phyloP scores from a whole-genome alignment of 2,329 filamentous ascomycete genomes.

The Rutstroemia sp. region DNA sequence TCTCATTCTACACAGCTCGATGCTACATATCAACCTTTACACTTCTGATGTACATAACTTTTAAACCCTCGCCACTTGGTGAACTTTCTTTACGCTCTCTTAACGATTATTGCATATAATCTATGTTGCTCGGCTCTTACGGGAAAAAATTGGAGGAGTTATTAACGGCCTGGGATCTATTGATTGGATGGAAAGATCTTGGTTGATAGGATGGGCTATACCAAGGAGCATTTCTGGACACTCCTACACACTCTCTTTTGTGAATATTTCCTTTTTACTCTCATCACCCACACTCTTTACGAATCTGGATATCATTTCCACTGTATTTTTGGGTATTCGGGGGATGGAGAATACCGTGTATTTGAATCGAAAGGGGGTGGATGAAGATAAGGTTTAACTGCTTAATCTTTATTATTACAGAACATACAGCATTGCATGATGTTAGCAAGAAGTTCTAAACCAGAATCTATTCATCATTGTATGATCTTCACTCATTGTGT shows the following conservation, averaged over 20 bases:
- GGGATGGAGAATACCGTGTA: too few relatives aligned
- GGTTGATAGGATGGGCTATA: conserved; percentile 6
- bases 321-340: too few relatives aligned
- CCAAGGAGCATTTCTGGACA: conserved; percentile 1
- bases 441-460: too few relatives aligned
- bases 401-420: too few relatives aligned
- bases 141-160: conserved; percentile 1
- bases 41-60: conserved; percentile 6
- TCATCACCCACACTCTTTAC: background rate
- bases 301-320: background rate
- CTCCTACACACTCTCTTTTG: conserved; percentile 2
- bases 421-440: too few relatives aligned
- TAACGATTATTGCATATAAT: conserved; percentile 7
- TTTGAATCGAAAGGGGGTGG: too few relatives aligned
- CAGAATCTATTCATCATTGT: too few relatives aligned
- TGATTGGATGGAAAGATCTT: background rate
- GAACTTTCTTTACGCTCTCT: conserved; percentile 5
- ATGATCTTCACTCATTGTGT: too few relatives aligned
- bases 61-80: conserved; percentile 2
- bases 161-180: conserved; percentile 1
- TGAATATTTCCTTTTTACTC: background rate
- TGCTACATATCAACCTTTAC: background rate
- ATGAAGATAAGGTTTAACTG: too few relatives aligned
- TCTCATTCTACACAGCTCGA: conserved; percentile 3
- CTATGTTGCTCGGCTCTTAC: background rate